Evolutionary conservation across 768 basidiomycete species (phyloP), one percentile per base, ranked within the genome.

Genomic region (Psilocybe azurescens): DNA sequence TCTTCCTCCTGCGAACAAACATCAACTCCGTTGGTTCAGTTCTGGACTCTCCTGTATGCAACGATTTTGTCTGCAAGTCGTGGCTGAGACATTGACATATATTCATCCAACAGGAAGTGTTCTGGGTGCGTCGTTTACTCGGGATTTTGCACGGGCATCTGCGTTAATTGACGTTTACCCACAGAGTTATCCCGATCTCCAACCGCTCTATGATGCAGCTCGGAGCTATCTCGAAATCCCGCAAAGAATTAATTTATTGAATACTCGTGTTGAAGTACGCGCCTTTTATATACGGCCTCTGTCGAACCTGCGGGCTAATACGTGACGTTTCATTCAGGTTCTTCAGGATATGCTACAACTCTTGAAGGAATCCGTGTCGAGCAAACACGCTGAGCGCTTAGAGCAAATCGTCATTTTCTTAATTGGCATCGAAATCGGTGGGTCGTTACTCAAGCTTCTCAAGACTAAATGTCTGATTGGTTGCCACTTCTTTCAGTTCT

Each of bases 311-410:
- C 18, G 24, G 52, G 53, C 39, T 47, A 33, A 48, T 59, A 20
- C 53, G 18, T 52, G 53, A 53, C 51, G 32, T 61, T 59, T 30
- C 18, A 24, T 48, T 38, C 66, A 95, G 93, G 93, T 98, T 54
- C 77, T 98, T 38, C 96, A 98, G 82, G 96, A 98, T 74, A 97
- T 98, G 93, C 86, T 98, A 10, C 91, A 95, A 71, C 84, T 98
- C 55, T 79, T 98, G 56, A 98, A 98, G 75, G 96, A 97, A 76
- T 93, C 93, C 10, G 95, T 97, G 28, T 93, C 93, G 29, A 94
- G 89, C 66, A 87, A 89, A 68, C 94, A 97, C 70, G 88, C 94
- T 1, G 95, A 97, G 74, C 86, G 94, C 28, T 82, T 97, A 7
- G 95, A 97, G 74, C 92, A 93, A 73, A 94, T 97, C 60, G 92